Evolutionary conservation across 2,329 filamentous ascomycete species (phyloP).

Genomic region (Orbilia quercus): DNA sequence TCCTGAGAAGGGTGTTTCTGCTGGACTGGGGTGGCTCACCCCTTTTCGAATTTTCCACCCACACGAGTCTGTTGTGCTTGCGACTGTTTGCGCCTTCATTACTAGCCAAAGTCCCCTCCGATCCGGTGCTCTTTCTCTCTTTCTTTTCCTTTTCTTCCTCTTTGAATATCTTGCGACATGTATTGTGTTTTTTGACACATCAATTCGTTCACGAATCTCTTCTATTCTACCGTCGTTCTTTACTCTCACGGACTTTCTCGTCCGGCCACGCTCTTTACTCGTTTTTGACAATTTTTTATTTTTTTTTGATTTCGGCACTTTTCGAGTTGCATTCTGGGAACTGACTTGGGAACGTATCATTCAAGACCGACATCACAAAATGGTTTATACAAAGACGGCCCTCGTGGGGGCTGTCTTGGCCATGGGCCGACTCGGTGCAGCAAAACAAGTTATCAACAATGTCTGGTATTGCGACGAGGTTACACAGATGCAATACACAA

Average conservation of each 20-base stretch:
- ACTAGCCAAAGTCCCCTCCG: conserved; percentile 50
- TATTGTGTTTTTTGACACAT: conserved; percentile 49
- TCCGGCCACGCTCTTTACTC: conserved; percentile 52
- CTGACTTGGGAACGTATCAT: conserved; percentile 20
- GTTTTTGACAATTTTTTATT: conserved; percentile 37
- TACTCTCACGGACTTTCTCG: conserved; percentile 39
- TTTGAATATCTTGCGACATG: conserved; percentile 48
- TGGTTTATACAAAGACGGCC: conserved; percentile 44
- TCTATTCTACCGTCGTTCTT: conserved; percentile 52
- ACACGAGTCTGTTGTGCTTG: conserved; percentile 41
- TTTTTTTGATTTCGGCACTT: conserved; percentile 33
- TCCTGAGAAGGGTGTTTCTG: conserved; percentile 55
- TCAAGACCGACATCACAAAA: conserved; percentile 17
- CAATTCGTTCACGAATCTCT: conserved; percentile 50
- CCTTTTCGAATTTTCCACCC: conserved; percentile 56
- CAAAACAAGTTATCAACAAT: conserved; percentile 42
- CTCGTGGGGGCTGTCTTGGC: conserved; percentile 47
- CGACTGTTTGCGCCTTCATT: conserved; percentile 50
- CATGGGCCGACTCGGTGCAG: conserved; percentile 38
- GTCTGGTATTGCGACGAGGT: conserved; percentile 47
- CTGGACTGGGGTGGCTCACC: conserved; percentile 50
- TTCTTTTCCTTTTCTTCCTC: conserved; percentile 26
- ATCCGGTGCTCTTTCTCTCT: conserved; percentile 15
- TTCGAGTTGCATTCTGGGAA: conserved; percentile 26
- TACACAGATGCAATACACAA: conserved; percentile 49